Evolutionary conservation across 768 basidiomycete genomes (phyloP), one percentile per base, ranked within the genome.

Genomic region (Leucosporidium creatinivorum): DNA sequence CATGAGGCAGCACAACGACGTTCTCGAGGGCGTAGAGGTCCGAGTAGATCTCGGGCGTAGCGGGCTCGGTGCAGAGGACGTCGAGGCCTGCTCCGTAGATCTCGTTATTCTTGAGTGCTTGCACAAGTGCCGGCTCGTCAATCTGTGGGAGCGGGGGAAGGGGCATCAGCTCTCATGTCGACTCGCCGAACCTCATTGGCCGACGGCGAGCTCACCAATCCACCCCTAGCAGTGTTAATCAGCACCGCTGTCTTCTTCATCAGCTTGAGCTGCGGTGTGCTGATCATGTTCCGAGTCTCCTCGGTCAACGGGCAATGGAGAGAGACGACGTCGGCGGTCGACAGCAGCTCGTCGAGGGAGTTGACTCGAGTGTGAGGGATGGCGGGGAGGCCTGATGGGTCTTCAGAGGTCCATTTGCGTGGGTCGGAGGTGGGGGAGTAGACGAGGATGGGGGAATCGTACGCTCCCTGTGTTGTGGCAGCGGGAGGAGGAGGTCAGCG

Each of bases 141-240:
- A 69, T 61, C 69, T 69, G 60, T n/a, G 4, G 10, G 33, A 8
- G 36, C 19, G 19, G 19, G 21, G 9, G 8, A 33, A 15, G 30
- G n/a, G 51, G 1, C 17, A 62, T 49, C 54, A 56, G 48, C 26
- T 10, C 36, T 10, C 19, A 39, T 5, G 4, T 33, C 15, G 39
- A 44, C 39, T 44, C 33, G 33, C 33, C 33, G 7, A 44, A 17
- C 3, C 4, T 33, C n/a, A n/a, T n/a, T 33, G 33, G 10, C 33
- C 33, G 33, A 33, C 31, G 49, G 13, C 23, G 26, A n/a, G 48
- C 68, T 55, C 30, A 87, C 82, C 26, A 88, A 74, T 3, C 85
- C 85, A 0, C 87, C 87, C 62, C 86, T 78, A 2, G 84, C 84
- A 1, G 86, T 87, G 73, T 87, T 88, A 73, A 87, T 82, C 64